Base-by-base conservation (phyloP, 495 filamentous ascomycete species). In the Entonaema liquescens region DNA sequence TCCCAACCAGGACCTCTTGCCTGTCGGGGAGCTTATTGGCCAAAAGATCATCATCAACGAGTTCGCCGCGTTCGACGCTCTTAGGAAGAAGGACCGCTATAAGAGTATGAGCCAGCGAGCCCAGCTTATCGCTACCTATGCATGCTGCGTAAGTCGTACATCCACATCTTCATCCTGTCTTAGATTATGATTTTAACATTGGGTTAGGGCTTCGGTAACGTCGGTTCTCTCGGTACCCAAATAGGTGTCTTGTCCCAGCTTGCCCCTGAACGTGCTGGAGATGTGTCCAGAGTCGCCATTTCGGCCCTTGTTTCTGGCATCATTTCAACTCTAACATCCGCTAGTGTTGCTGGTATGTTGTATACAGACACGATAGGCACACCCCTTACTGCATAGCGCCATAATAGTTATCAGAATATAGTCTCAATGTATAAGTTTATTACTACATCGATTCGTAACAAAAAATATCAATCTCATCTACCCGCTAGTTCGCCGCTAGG, bases 201-300 rank as follows among this genome's bases (percentile, higher is more conserved):
- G 35, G 19, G 67, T 3, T 56, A 77, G 75, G 91, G 90, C 7
- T 93, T 93, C 72, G 92, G 90, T 52, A 96, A 95, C 77, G 89
- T 95, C 67, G 88, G 88, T 53, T 92, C 91, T 36, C 87, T 95
- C 38, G 93, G 92, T 65, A 94, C 91, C 62, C 93, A 96, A 78
- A 94, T 94, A 62, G 92, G 92, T 78, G 91, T 97, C 42, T 81
- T 97, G 6, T 87, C 89, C 0, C 93, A 97, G 81, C 85, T 97
- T 55, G 87, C 91, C 1, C 93, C 94, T 0, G 80, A 83, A 25
- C 86, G 93, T 26, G 83, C 84, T 67, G 92, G 89, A 19, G 91
- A 95, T 75, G 89, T 97, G 17, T 89, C 90, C 21, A 87, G 85
- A 55, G 84, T 97, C 15, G 93, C 94, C 3, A 38, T 95, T 28